Percentiles rank a stretch among this genome's conserved stretches.
phyloP scores from a whole-genome alignment of 441 rosid species.

The Croton laevigatus region DNA sequence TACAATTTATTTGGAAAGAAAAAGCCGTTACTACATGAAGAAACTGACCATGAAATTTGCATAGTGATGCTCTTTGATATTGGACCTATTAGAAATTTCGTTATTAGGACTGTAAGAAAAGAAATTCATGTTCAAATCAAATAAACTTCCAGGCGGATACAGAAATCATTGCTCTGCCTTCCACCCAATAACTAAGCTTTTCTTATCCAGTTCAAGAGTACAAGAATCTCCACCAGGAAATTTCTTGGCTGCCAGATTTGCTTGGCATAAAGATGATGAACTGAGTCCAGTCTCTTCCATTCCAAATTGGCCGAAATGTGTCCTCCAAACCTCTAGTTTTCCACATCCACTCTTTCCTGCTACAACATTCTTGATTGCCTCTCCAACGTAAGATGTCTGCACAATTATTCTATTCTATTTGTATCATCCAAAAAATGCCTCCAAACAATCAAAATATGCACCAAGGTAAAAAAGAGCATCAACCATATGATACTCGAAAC shows the following conservation, averaged over 20 bases:
- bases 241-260: conserved; percentile 17
- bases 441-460: conserved; percentile 51
- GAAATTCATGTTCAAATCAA: no score
- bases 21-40: no score
- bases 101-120: no score
- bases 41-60: no score
- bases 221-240: conserved; percentile 21
- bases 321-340: conserved; percentile 34
- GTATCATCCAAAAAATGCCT: conserved; percentile 24
- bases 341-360: background rate
- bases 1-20: no score
- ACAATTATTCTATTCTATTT: conserved; percentile 17
- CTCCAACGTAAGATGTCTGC: conserved; percentile 17
- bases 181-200: no score
- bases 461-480: conserved; percentile 42
- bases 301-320: conserved; percentile 23
- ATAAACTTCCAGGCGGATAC: no score
- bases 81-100: no score
- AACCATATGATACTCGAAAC: conserved; percentile 38
- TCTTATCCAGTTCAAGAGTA: no score
- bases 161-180: no score
- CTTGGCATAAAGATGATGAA: conserved; percentile 28
- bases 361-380: no score
- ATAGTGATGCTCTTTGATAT: no score
- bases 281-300: conserved; percentile 36